phyloP scores from a whole-genome alignment of 192 early-diverging fungal genomes.

The Backusella australiensis region DNA sequence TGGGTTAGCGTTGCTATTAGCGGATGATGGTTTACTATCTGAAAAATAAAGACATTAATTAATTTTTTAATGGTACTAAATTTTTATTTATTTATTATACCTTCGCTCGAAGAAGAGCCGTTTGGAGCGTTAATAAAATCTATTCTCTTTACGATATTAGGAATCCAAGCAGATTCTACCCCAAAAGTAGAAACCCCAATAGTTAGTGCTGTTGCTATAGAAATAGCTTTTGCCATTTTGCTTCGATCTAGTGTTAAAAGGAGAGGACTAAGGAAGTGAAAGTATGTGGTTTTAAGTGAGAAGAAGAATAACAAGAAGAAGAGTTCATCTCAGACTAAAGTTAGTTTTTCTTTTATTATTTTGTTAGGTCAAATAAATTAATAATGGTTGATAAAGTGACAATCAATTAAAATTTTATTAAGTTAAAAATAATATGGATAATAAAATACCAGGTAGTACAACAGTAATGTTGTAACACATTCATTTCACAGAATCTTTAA shows the following conservation, averaged over 20 bases:
- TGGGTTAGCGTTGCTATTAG: not conserved
- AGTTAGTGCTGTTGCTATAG: not conserved
- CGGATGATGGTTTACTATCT: not conserved
- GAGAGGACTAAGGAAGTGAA: not conserved
- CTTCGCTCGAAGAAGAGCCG: not conserved
- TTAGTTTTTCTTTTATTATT: not conserved
- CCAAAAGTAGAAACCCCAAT: not conserved
- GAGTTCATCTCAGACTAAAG: not conserved
- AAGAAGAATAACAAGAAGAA: not conserved
- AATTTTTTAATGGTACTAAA: not conserved
- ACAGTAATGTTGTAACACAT: not conserved
- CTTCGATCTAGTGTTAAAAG: not conserved
- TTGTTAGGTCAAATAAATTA: conserved; percentile 3
- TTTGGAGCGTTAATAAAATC: not conserved
- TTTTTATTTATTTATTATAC: not conserved
- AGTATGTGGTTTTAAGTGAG: not conserved
- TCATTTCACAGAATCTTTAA: not conserved
- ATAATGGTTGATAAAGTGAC: conserved; percentile 2
- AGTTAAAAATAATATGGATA: conserved; percentile 6
- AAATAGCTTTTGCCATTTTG: not conserved
- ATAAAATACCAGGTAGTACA: not conserved
- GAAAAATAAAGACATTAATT: not conserved
- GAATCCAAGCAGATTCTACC: not conserved
- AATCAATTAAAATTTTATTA: conserved; percentile 1
- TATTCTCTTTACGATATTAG: not conserved